phyloP scores from a whole-genome alignment of 1,139 yeast species.

The Protomyces arabidopsidicola region DNA sequence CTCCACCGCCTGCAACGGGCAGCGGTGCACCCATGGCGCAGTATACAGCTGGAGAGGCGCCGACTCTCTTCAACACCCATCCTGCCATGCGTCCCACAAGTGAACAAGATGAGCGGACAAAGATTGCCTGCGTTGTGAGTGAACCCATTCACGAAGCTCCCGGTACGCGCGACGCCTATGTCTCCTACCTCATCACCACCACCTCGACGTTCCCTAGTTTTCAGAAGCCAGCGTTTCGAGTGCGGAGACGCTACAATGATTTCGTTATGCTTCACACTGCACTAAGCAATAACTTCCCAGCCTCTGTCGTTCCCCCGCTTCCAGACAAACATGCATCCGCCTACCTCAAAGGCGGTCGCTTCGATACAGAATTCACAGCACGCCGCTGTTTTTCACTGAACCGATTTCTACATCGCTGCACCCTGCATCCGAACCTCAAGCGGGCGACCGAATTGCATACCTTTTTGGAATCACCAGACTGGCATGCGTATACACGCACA shows the following conservation, averaged over 20 bases:
- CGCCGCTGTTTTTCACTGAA: slow-evolving; percentile 80
- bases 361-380: slow-evolving; percentile 70
- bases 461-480: slow-evolving; percentile 74
- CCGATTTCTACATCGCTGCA: slow-evolving; percentile 66
- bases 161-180: slow-evolving; percentile 58
- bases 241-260: slow-evolving; percentile 76
- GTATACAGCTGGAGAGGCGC: neutral
- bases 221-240: slow-evolving; percentile 48
- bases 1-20: neutral
- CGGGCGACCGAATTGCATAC: slow-evolving; percentile 67
- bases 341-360: slow-evolving; percentile 91
- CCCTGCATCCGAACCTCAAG: slow-evolving; percentile 66
- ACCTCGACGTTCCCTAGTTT: slow-evolving; percentile 48
- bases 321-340: slow-evolving; percentile 80
- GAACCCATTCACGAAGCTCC: slow-evolving; percentile 78
- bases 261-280: slow-evolving; percentile 74
- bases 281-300: slow-evolving; percentile 71
- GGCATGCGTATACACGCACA: slow-evolving; percentile 67
- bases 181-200: slow-evolving; percentile 73
- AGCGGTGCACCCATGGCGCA: neutral
- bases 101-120: slow-evolving; percentile 20
- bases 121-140: slow-evolving; percentile 45
- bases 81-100: slow-evolving; percentile 19
- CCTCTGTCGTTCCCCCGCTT: slow-evolving; percentile 82
- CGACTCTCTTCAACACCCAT: slow-evolving; percentile 3